Evolutionary conservation across 1,284 basidiomycete species (phyloP).

Genomic region (Boletellus deceptivus): DNA sequence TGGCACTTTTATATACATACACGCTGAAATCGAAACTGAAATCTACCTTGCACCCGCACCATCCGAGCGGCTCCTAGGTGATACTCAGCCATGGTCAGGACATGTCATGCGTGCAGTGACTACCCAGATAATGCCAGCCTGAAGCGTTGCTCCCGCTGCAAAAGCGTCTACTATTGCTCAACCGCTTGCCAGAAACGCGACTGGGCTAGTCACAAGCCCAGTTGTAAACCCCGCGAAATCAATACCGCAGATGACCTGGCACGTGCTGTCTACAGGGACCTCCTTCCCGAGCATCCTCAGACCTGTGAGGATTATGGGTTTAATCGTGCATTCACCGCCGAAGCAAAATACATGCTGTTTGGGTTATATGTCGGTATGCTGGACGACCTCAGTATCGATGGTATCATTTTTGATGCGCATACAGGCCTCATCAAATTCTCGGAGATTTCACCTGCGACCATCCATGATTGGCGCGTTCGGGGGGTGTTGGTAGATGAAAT

Average conservation of each 20-base stretch:
- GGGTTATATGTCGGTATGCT: constrained; percentile 1
- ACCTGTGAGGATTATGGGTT: constrained; percentile 7
- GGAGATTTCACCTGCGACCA: background rate
- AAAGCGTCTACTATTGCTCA: constrained; percentile 10
- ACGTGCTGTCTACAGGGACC: background rate
- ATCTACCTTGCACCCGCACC: too few relatives aligned
- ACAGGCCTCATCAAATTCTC: background rate
- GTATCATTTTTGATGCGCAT: background rate
- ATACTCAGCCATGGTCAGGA: background rate
- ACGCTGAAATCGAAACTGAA: too few relatives aligned
- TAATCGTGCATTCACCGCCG: background rate
- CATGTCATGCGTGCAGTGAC: background rate
- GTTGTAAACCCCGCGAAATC: background rate
- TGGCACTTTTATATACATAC: too few relatives aligned
- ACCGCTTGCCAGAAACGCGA: constrained; percentile 1
- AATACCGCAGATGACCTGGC: constrained; percentile 3
- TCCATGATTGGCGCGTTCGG: constrained; percentile 5
- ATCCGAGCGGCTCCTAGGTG: too few relatives aligned
- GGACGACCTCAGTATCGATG: too few relatives aligned
- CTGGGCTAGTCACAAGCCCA: constrained; percentile 6
- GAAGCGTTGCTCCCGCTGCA: constrained; percentile 10
- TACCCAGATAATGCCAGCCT: background rate
- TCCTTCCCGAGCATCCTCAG: background rate
- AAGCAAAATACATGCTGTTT: background rate
- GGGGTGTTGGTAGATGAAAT: constrained; percentile 6